Evolutionary conservation across 495 filamentous ascomycete species (phyloP), one percentile per base, ranked within the genome.

Genomic region (Entonaema liquescens): DNA sequence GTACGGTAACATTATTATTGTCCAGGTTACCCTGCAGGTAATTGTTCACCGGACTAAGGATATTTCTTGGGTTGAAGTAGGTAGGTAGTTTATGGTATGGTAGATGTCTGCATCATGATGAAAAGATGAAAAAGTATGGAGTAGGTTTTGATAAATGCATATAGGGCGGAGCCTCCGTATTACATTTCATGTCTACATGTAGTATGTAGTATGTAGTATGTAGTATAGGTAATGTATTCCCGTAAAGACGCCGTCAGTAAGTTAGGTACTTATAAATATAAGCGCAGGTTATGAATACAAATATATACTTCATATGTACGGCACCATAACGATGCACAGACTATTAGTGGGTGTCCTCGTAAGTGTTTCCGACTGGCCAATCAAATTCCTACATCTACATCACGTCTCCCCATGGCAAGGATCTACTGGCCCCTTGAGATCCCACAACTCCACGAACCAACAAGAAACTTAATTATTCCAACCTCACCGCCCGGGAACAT

Each of bases 321-420:
- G 42, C 53, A 38, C 59, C 21, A 35, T 54, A 59, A 19, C 63
- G 6, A 47, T 21, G 54, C 13, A 17, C 55, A 44, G 33, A 55
- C 25, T 36, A 55, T n/a, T 36, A 36, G 50, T 56, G 54, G 62
- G 40, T 55, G 61, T 58, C 52, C 17, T 67, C 33, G 25, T 59
- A 59, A 47, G 49, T 33, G 13, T 26, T 53, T 29, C 49, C 49
- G 25, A 21, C 3, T n/a, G 5, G 26, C 70, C 70, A 69, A 73
- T 73, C 52, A 73, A 8, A 62, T 3, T 3, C 33, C 38, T 15
- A 17, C 31, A 73, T 62, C 62, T 61, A 66, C 61, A 73, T 65
- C 70, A 73, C 70, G 70, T 66, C 70, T 68, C 65, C 40, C 65
- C 65, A 58, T 49, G 44, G 62, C 56, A 62, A 59, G 70, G 70